These are phyloP conservation scores for Gnaphalium uliginosum DNA, from an alignment of 129 eudicot genomes.

Conservation along the genomic window DNA sequence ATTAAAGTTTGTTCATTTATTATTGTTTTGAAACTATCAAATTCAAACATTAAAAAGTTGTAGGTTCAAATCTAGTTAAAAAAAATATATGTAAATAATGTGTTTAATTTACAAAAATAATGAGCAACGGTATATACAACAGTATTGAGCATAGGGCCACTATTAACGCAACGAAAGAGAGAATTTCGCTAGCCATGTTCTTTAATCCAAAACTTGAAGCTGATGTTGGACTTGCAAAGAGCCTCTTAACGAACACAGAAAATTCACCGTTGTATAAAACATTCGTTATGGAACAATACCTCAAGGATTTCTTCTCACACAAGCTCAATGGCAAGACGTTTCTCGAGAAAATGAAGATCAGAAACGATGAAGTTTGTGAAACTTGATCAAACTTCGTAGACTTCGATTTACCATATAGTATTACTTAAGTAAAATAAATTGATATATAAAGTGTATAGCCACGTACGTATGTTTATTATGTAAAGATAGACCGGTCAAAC, in stretches of 20 bases:
- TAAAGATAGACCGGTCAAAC: background rate
- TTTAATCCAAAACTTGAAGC: conserved; percentile 48
- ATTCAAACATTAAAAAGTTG: too few species aligned
- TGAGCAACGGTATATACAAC: conserved; percentile 47
- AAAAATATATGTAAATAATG: too few species aligned
- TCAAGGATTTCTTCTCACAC: conserved; percentile 41
- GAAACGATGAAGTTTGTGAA: conserved; percentile 10
- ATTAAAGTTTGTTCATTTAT: too few species aligned
- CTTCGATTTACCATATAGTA: background rate
- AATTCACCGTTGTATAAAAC: conserved; percentile 35
- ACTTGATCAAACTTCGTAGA: background rate
- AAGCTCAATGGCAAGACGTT: conserved; percentile 46
- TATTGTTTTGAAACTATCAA: too few species aligned
- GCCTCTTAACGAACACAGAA: conserved; percentile 28
- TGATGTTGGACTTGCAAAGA: conserved; percentile 40
- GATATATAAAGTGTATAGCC: background rate
- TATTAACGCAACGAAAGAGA: conserved; percentile 32
- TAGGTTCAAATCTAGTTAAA: too few species aligned
- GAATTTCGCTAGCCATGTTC: conserved; percentile 43
- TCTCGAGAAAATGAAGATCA: conserved; percentile 42
- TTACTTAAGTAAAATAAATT: background rate
- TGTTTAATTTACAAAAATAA: conserved; percentile 33
- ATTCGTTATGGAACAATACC: conserved; percentile 35
- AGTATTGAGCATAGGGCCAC: conserved; percentile 48
- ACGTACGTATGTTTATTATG: background rate